A percentile compares a stretch with the other conserved stretches of the same genome.
Conservation (phyloP, 2,329 filamentous ascomycete genomes). For the Xylaria sp. region DNA sequence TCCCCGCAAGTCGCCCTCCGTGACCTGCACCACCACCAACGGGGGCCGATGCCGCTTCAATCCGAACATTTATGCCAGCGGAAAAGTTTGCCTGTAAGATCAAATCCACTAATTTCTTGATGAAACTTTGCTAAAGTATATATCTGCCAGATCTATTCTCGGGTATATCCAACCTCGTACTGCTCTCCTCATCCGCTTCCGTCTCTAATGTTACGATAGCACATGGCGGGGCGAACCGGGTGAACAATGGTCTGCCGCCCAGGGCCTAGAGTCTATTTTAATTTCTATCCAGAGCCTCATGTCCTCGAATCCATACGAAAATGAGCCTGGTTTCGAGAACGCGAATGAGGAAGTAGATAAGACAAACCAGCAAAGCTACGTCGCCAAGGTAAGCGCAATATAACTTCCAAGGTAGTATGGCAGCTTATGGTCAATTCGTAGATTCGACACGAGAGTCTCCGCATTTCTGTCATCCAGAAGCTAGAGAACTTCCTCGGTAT, state of each 20-base stretch:
- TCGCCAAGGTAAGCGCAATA: constrained; percentile 73
- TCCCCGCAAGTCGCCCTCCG: constrained; percentile 71
- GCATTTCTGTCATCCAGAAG: constrained; percentile 85
- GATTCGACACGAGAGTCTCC: constrained; percentile 91
- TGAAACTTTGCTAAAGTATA: constrained; percentile 24
- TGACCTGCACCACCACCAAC: constrained; percentile 84
- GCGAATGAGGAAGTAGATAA: constrained; percentile 75
- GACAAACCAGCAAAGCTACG: constrained; percentile 77
- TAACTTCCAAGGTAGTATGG: not conserved
- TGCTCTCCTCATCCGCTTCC: constrained; percentile 18
- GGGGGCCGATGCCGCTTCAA: constrained; percentile 90
- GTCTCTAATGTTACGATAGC: constrained; percentile 56
- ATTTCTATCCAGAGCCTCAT: constrained; percentile 97
- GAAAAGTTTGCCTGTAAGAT: constrained; percentile 91
- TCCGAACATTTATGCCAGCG: constrained; percentile 92
- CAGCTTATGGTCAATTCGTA: constrained; percentile 54
- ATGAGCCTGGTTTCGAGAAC: constrained; percentile 92
- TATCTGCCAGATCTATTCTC: constrained; percentile 75
- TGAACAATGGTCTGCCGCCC: constrained; percentile 96
- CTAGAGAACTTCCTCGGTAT: constrained; percentile 83
- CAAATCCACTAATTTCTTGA: constrained; percentile 38
- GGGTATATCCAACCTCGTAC: constrained; percentile 65
- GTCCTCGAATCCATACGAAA: constrained; percentile 93
- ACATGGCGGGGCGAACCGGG: constrained; percentile 93
- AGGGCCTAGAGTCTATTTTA: constrained; percentile 92